Percentiles rank a stretch among this genome's conserved stretches.
Conservation (phyloP, 1,284 basidiomycete genomes). For the Cystobasidium slooffiae region DNA sequence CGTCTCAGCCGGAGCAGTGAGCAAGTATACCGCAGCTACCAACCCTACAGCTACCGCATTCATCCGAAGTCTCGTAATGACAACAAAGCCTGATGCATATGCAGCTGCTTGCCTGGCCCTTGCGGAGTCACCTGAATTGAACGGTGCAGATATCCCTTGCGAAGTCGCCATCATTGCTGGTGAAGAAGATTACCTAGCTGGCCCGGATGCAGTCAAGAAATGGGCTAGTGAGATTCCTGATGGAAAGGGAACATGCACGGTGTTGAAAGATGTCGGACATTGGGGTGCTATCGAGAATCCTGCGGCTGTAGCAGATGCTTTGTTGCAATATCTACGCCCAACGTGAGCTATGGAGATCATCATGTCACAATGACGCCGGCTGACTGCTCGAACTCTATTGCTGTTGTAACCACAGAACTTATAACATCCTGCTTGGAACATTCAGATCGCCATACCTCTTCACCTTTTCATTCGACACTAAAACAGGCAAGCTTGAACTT, state of each 20-base stretch:
- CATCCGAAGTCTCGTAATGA: slow-evolving; percentile 52
- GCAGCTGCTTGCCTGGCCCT: slow-evolving; percentile 51
- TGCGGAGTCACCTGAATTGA: slow-evolving; percentile 44
- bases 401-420: slow-evolving; percentile 1
- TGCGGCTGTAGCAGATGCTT: slow-evolving; percentile 43
- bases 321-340: slow-evolving; percentile 24
- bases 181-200: slow-evolving; percentile 52
- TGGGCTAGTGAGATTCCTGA: slow-evolving; percentile 47
- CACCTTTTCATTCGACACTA: slow-evolving; percentile 52
- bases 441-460: slow-evolving; percentile 54
- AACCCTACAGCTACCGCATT: slow-evolving; percentile 48
- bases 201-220: slow-evolving; percentile 44
- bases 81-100: slow-evolving; percentile 50
- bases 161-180: slow-evolving; percentile 51
- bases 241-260: slow-evolving; percentile 41
- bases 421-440: slow-evolving; percentile 54
- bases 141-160: slow-evolving; percentile 43
- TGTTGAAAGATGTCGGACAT: slow-evolving; percentile 52
- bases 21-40: slow-evolving; percentile 42
- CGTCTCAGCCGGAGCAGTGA: slow-evolving; percentile 49
- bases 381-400: not conserved
- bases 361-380: not conserved
- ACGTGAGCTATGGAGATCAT: slow-evolving; percentile 27
- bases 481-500: slow-evolving; percentile 45
- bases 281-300: slow-evolving; percentile 54